Percentiles rank a stretch among this genome's conserved stretches.
phyloP scores from a whole-genome alignment of 805 yeast genomes.

The Candida berthetii region DNA sequence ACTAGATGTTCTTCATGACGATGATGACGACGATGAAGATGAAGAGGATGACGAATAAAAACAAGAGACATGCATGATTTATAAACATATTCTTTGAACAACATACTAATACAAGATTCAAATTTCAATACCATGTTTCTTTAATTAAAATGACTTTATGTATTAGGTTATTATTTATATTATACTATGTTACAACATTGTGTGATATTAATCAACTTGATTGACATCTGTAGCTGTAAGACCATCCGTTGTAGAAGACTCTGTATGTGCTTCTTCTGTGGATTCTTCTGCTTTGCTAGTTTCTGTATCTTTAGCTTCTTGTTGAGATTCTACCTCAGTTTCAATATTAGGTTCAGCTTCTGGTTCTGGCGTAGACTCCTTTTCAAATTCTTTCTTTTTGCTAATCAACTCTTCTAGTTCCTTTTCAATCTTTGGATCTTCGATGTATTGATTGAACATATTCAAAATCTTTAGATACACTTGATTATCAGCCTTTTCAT shows the following conservation, averaged over 20 bases:
- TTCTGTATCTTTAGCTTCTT: background rate
- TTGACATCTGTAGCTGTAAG: too few species aligned
- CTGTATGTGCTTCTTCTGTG: background rate
- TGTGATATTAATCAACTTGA: background rate
- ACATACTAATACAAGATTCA: too few species aligned
- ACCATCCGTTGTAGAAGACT: too few species aligned
- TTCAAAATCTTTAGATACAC: slow-evolving; percentile 30
- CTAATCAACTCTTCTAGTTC: slow-evolving; percentile 30
- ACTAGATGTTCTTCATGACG: slow-evolving; percentile 51
- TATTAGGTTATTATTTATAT: background rate
- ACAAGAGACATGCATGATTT: background rate
- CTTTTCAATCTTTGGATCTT: slow-evolving; percentile 29
- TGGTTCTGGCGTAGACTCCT: background rate
- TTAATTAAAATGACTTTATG: background rate
- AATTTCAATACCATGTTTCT: too few species aligned
- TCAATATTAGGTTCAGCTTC: background rate
- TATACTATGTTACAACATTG: background rate
- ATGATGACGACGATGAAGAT: too few species aligned
- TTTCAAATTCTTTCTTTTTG: slow-evolving; percentile 27
- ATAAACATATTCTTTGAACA: too few species aligned
- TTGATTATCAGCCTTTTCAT: slow-evolving; percentile 28
- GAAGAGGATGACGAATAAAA: slow-evolving; percentile 4
- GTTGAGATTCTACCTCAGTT: background rate
- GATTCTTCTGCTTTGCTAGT: background rate
- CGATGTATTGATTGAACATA: slow-evolving; percentile 31